Evolutionary conservation across 2,329 filamentous ascomycete genomes (phyloP), one percentile per base, ranked within the genome.

Genomic region (Colletotrichum destructivum): DNA sequence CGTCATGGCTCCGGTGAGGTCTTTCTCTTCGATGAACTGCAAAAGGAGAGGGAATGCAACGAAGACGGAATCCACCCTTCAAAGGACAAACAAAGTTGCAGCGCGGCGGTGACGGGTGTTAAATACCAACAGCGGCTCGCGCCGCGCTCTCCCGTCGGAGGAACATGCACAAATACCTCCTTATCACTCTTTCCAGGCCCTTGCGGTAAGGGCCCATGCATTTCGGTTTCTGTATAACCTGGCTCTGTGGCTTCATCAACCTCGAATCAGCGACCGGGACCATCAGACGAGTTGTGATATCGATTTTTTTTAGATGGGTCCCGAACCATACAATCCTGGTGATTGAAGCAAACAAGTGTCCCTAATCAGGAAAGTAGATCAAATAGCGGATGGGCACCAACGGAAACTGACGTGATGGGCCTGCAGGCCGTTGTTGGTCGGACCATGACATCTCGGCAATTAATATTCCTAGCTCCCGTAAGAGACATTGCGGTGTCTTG

Each of bases 291-390:
- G n/a, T 38, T 12, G 8, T 40, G 4, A 23, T 21, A n/a, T 42
- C 16, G 12, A 9, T 35, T 18, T 49, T 5, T 0, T 0, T 38
- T 35, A 16, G 2, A 26, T 4, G 56, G 56, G 9, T 11, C 21
- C 11, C n/a, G 12, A 5, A 46, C 40, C 5, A 46, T 23, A n/a
- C 4, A 46, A n/a, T 23, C 21, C 56, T 15, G 15, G 15, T 38
- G 46, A 18, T n/a, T 18, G n/a, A 16, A n/a, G 13, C 35, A 35
- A 62, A 11, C n/a, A 62, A 26, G 21, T 38, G 21, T 5, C 4
- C 59, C 46, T n/a, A 12, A 62, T 62, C 13, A 4, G 60, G 60
- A 49, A 51, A 21, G 35, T 23, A 51, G 31, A 8, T n/a, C 60
- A 46, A n/a, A 23, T 9, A 46, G 13, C 35, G n/a, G 3, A 31